Evolutionary conservation across 306 rosid species (phyloP), one percentile per base, ranked within the genome.

Genomic region (Leucaena leucocephala): DNA sequence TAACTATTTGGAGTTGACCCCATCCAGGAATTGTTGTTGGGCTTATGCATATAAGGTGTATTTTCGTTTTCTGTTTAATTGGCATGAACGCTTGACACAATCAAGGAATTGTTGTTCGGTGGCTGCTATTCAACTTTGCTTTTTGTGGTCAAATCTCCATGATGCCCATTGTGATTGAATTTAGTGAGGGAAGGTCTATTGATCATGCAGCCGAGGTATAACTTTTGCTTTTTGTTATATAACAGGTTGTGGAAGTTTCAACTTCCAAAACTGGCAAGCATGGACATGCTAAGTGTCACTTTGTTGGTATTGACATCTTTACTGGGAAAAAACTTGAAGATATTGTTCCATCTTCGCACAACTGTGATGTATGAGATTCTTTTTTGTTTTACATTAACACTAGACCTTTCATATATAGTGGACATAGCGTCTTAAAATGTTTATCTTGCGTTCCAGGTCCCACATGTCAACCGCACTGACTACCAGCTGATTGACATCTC

Each of bases 211-310:
- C 54, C 34, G 7, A 39, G 43, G 68, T 50, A 27, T 52, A 62
- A 77, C 58, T 55, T 78, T 81, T 22, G 13, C 17, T 11, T 74
- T 21, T n/a, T 70, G 13, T 52, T 40, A 16, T 83, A 43, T 7
- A 42, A 78, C 87, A 94, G 98, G 98, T 94, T 74, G 98, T 94
- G 73, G 97, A 94, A 84, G 98, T 94, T 83, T 94, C 97, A 4
- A 94, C 98, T 65, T 94, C 97, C 52, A 94, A 94, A 78, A 94
- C 98, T 15, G 98, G 98, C 42, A 94, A 94, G 89, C 98, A 94
- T 58, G 98, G 98, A 39, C 97, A 94, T 52, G 98, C 98, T 3
- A 94, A 94, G 86, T 27, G 27, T 27, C 27, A 27, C 27, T 27
- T 27, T 27, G 27, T 27, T 27, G 27, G 27, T 27, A 27, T 94